Evolutionary conservation across 345 rosid species (phyloP).

Genomic region (Eucalyptus cloeziana): DNA sequence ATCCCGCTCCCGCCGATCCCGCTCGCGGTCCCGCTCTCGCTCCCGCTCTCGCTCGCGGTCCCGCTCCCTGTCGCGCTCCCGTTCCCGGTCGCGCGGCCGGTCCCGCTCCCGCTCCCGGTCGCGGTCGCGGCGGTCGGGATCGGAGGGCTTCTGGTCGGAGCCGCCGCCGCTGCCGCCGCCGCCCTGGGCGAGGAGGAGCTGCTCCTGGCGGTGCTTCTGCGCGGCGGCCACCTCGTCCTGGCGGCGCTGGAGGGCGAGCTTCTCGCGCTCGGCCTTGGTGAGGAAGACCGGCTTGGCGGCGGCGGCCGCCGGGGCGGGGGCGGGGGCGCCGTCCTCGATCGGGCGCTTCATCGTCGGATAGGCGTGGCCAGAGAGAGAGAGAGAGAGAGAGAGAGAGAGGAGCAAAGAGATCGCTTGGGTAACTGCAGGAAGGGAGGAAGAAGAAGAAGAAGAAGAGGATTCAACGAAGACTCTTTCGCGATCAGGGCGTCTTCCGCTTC

Average conservation of each 20-base stretch:
- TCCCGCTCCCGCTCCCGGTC: slow-evolving; percentile 10
- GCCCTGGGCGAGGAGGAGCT: not conserved
- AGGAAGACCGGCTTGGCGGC: slow-evolving; percentile 41
- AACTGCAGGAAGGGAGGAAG: slow-evolving; percentile 45
- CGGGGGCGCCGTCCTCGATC: slow-evolving; percentile 2
- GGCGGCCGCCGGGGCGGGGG: not conserved
- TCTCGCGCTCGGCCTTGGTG: slow-evolving; percentile 51
- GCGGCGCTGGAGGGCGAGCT: slow-evolving; percentile 81
- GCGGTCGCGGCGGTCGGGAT: slow-evolving; percentile 18
- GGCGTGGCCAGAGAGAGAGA: not conserved
- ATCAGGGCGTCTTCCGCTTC: not conserved
- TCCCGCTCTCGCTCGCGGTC: slow-evolving; percentile 26
- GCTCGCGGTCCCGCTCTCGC: slow-evolving; percentile 16
- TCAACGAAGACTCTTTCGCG: not conserved
- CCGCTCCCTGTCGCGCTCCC: slow-evolving; percentile 23
- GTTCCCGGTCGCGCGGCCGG: slow-evolving; percentile 14
- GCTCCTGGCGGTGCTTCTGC: slow-evolving; percentile 26
- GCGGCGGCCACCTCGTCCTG: slow-evolving; percentile 45
- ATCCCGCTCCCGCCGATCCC: slow-evolving; percentile 29
- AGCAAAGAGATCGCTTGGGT: slow-evolving; percentile 27
- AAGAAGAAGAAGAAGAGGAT: not conserved
- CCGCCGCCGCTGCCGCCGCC: not conserved
- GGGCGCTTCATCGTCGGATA: slow-evolving; percentile 23
- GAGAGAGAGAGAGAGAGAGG: not conserved
- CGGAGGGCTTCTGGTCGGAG: slow-evolving; percentile 7